phyloP scores from a whole-genome alignment of 345 rosid species.

The Psidium guajava region DNA sequence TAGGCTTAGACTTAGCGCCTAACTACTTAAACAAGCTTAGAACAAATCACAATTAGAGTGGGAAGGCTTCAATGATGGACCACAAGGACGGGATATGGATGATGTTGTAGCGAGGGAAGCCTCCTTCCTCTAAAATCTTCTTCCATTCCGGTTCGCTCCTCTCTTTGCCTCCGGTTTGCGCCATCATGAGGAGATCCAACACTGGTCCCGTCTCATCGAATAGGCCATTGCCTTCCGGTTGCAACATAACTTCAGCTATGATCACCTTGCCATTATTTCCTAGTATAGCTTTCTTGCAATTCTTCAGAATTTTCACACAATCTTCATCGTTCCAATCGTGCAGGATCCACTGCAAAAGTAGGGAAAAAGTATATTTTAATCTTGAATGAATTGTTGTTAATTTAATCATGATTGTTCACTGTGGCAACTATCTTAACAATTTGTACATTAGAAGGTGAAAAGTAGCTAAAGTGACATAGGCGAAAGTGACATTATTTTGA shows the following conservation, averaged over 20 bases:
- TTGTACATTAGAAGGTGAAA: not conserved
- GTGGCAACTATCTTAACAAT: not conserved
- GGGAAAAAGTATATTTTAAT: not conserved
- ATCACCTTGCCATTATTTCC: not conserved
- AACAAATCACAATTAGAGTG: no score
- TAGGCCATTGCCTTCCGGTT: conserved; percentile 1
- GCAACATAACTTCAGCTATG: conserved; percentile 1
- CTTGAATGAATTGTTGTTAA: not conserved
- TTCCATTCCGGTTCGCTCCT: conserved; percentile 20
- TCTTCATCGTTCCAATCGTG: conserved; percentile 19
- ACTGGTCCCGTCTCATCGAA: not conserved
- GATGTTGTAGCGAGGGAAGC: conserved; percentile 17
- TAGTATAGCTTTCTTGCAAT: conserved; percentile 7
- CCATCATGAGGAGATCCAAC: conserved; percentile 12
- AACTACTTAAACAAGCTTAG: no score
- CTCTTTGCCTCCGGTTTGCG: conserved; percentile 6
- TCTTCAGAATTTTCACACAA: conserved; percentile 7
- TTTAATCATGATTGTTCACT: not conserved
- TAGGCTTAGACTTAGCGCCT: no score
- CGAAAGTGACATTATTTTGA: not conserved
- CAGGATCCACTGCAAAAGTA: not conserved
- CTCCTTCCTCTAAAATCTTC: conserved; percentile 13
- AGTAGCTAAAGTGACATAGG: not conserved
- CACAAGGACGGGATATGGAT: not conserved
- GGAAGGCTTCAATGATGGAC: no score